Conservation (phyloP, 2,329 filamentous ascomycete species). For the Phyllosticta citrichinensis region DNA sequence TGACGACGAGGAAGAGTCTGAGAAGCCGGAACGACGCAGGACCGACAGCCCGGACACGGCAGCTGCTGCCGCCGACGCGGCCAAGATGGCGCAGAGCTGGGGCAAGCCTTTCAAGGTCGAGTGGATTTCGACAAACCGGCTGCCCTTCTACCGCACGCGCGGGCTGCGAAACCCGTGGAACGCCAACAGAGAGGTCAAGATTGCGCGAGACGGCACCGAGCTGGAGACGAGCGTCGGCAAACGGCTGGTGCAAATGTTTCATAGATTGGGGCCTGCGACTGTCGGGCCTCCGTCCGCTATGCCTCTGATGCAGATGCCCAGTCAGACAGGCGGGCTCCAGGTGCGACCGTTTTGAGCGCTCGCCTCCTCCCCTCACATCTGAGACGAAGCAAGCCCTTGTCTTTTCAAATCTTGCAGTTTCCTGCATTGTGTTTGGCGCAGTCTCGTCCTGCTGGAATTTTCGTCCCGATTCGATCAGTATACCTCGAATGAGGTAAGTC, state of each 20-base stretch:
- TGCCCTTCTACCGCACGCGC: slow-evolving; percentile 82
- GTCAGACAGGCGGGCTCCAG: slow-evolving; percentile 2
- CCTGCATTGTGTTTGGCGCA: not conserved
- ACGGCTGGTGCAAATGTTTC: slow-evolving; percentile 70
- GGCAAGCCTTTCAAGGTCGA: slow-evolving; percentile 86
- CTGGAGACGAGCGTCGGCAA: slow-evolving; percentile 74
- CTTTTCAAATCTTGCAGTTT: not conserved
- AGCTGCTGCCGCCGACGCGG: slow-evolving; percentile 12
- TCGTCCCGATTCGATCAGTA: not conserved
- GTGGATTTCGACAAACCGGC: slow-evolving; percentile 73
- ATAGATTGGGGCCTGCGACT: slow-evolving; percentile 31
- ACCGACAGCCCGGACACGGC: slow-evolving; percentile 24
- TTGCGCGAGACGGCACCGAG: slow-evolving; percentile 88
- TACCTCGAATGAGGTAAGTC: not conserved
- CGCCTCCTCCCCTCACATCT: not conserved
- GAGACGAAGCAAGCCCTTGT: not conserved
- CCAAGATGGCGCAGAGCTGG: slow-evolving; percentile 51
- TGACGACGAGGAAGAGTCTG: slow-evolving; percentile 43
- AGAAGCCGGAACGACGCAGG: slow-evolving; percentile 15
- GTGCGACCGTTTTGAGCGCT: slow-evolving; percentile 4
- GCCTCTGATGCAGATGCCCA: slow-evolving; percentile 6
- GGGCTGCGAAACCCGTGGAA: slow-evolving; percentile 92
- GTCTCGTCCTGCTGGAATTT: not conserved
- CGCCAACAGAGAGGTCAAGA: slow-evolving; percentile 89
- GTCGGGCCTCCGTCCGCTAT: not conserved